A percentile compares a stretch with the other conserved stretches of the same genome.
Conservation (phyloP, 208 protist genomes). For the Sergeia podlipaevii region DNA sequence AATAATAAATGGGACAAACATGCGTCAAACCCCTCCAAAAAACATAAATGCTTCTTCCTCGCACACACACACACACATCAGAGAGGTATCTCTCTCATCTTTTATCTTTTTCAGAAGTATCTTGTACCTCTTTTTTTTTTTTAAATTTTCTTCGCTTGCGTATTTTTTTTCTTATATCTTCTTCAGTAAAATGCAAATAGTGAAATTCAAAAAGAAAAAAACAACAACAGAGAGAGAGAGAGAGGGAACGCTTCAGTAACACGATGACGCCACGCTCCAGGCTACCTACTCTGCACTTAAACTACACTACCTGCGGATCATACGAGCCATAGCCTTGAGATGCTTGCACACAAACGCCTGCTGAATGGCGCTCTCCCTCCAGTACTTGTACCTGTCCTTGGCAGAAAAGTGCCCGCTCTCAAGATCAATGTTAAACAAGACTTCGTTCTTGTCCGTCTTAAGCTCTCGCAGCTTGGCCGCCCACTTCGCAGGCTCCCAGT, state of each 20-base stretch:
- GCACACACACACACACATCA: not conserved
- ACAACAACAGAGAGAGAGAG: constrained; percentile 1
- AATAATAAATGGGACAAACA: too few species aligned
- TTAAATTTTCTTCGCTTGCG: too few species aligned
- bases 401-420: constrained; percentile 90
- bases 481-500: constrained; percentile 93
- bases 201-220: constrained; percentile 9
- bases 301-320: constrained; percentile 32
- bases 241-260: constrained; percentile 6
- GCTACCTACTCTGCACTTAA: not conserved
- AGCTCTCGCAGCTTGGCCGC: constrained; percentile 73
- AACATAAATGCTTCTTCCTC: too few species aligned
- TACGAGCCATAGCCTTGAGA: constrained; percentile 55
- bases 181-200: too few species aligned
- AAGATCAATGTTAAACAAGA: constrained; percentile 88
- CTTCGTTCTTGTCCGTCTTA: constrained; percentile 79
- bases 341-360: constrained; percentile 90
- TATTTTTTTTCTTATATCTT: too few species aligned
- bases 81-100: too few species aligned
- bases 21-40: too few species aligned
- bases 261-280: constrained; percentile 1
- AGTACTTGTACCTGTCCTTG: constrained; percentile 89
- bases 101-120: too few species aligned
- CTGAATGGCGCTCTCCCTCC: constrained; percentile 82
- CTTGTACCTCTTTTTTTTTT: too few species aligned